Evolutionary conservation across 495 filamentous ascomycete species (phyloP).

Genomic region (Aspergillus coremiiformis): DNA sequence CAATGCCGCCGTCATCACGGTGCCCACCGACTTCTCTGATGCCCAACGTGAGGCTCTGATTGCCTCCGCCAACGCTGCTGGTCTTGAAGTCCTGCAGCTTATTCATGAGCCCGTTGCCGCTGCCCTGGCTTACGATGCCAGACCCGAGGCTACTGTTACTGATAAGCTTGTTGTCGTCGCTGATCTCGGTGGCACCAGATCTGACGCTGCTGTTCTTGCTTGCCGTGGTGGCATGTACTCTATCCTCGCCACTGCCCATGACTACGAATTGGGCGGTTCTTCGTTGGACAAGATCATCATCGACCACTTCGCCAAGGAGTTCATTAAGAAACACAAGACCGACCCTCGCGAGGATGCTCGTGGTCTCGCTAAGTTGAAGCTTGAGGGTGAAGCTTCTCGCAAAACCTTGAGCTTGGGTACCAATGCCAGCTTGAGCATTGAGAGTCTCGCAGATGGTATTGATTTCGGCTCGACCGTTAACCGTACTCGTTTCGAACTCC

Average conservation of each 20-base stretch:
- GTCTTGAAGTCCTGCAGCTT: constrained; percentile 82
- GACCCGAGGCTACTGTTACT: constrained; percentile 59
- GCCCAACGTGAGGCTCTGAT: constrained; percentile 74
- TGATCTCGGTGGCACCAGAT: constrained; percentile 87
- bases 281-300: constrained; percentile 83
- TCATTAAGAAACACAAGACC: constrained; percentile 85
- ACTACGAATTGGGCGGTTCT: constrained; percentile 80
- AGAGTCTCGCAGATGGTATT: constrained; percentile 76
- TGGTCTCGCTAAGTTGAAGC: constrained; percentile 82
- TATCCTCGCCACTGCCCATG: constrained; percentile 85
- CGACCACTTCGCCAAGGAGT: constrained; percentile 97
- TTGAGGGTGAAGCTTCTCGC: constrained; percentile 84
- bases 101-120: constrained; percentile 92
- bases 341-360: constrained; percentile 78
- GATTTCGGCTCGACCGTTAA: constrained; percentile 91
- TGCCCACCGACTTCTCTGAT: constrained; percentile 88
- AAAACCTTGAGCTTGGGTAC: constrained; percentile 81
- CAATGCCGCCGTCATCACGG: constrained; percentile 84
- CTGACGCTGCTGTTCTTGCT: constrained; percentile 83
- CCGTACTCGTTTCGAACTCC: constrained; percentile 86
- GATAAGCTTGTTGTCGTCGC: constrained; percentile 92
- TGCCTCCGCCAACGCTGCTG: constrained; percentile 70
- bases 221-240: constrained; percentile 95
- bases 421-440: constrained; percentile 83
- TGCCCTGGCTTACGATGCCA: constrained; percentile 84